A percentile compares a stretch with the other conserved stretches of the same genome.
Evolutionary conservation across 345 rosid species (phyloP).

Genomic region (Brassica carinata): DNA sequence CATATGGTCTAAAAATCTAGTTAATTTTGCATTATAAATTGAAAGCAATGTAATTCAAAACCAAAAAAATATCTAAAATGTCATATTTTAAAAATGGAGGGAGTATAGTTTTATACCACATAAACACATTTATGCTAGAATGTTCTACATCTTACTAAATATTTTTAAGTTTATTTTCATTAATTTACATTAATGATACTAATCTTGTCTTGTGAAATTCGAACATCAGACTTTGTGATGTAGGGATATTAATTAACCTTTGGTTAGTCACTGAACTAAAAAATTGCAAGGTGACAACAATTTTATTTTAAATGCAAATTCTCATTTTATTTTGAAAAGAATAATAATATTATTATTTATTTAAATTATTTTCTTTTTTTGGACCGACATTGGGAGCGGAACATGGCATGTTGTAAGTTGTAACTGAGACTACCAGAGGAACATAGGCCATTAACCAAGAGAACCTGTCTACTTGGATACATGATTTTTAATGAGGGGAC

Average conservation of each 20-base stretch:
- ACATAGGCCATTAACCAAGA: constrained; percentile 13
- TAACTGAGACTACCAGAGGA: constrained; percentile 10
- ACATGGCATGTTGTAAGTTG: constrained; percentile 3
- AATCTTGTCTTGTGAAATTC: not conserved
- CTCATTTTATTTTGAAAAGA: not conserved
- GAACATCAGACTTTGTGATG: not conserved
- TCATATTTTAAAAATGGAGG: too few relatives aligned
- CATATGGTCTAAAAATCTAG: too few relatives aligned
- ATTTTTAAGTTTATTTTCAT: too few relatives aligned
- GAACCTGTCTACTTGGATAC: not conserved
- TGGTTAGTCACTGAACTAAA: not conserved
- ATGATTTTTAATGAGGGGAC: constrained; percentile 4
- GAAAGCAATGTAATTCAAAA: too few relatives aligned
- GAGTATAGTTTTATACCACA: too few relatives aligned
- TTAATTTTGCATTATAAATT: too few relatives aligned
- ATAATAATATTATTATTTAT: too few relatives aligned
- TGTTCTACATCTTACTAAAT: too few relatives aligned
- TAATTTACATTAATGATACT: too few relatives aligned
- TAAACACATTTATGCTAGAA: too few relatives aligned
- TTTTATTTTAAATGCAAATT: not conserved
- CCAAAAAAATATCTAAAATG: too few relatives aligned
- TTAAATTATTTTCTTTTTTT: not conserved
- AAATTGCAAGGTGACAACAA: not conserved
- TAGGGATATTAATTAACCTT: not conserved
- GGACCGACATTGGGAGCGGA: constrained; percentile 28